Conservation (phyloP, 2,329 filamentous ascomycete species). For the Colletotrichum nymphaeae region DNA sequence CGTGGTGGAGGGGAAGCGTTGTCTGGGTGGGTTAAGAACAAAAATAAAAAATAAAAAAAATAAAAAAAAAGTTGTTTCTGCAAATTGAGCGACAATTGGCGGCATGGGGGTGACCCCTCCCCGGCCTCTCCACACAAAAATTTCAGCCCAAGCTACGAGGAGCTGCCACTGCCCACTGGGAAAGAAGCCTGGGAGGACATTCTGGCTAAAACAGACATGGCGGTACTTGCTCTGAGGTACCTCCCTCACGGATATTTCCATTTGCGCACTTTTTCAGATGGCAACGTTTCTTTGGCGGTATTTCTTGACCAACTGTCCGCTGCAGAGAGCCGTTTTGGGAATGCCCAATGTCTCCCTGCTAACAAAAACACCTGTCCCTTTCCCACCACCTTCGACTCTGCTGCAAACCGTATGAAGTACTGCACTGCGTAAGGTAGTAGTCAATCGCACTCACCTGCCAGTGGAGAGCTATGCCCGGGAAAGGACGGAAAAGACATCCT, state of each 20-base stretch:
- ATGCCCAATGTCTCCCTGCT: no score
- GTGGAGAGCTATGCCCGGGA: background rate
- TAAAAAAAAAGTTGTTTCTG: slow-evolving; percentile 32
- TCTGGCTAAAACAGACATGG: background rate
- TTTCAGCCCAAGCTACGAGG: slow-evolving; percentile 29
- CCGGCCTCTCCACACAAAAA: slow-evolving; percentile 11
- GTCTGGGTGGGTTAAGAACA: slow-evolving; percentile 5
- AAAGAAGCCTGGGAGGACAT: background rate
- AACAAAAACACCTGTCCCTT: background rate
- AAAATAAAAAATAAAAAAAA: slow-evolving; percentile 20
- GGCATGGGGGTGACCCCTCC: slow-evolving; percentile 19
- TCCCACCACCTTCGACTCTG: background rate
- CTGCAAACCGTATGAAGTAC: background rate
- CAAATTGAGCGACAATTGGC: slow-evolving; percentile 10
- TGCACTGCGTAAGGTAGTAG: no score
- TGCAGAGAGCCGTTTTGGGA: background rate
- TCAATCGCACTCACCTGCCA: background rate
- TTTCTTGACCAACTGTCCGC: background rate
- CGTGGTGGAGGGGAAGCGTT: slow-evolving; percentile 5
- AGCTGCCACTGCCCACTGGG: no score
- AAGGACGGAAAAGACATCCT: background rate
- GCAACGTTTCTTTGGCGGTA: background rate
- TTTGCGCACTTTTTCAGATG: background rate
- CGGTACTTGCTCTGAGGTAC: background rate
- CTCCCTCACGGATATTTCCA: background rate